phyloP scores from a whole-genome alignment of 371 early-diverging fungal genomes.

The Mortierella sp. region DNA sequence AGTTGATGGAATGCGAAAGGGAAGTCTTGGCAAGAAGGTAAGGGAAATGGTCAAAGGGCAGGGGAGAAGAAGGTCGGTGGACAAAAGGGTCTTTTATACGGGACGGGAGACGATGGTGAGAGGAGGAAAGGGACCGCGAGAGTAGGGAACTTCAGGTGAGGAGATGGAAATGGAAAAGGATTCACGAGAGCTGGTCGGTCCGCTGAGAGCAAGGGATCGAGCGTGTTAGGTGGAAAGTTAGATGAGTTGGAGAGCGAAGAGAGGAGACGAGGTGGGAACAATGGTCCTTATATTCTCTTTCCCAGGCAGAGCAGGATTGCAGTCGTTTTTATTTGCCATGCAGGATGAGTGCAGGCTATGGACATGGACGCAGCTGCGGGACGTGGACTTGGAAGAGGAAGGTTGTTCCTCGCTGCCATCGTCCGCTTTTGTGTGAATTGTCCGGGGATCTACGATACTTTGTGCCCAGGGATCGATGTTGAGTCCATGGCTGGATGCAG shows the following conservation, averaged over 20 bases:
- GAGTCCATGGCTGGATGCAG: conserved; percentile 27
- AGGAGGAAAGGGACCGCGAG: not conserved
- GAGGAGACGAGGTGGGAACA: conserved; percentile 17
- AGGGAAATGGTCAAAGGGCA: not conserved
- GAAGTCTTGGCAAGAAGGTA: not conserved
- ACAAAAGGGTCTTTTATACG: not conserved
- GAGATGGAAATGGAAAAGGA: conserved; percentile 1
- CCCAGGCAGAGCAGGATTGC: not conserved
- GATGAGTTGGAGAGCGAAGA: conserved; percentile 4
- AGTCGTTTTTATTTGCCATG: not conserved
- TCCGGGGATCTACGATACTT: conserved; percentile 5
- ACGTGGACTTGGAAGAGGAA: conserved; percentile 9
- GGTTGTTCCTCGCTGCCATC: conserved; percentile 15
- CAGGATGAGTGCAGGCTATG: not conserved
- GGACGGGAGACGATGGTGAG: not conserved
- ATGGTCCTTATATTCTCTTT: conserved; percentile 37
- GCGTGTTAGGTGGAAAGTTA: not conserved
- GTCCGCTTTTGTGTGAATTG: conserved; percentile 24
- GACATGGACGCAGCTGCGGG: not conserved
- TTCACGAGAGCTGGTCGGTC: conserved; percentile 1
- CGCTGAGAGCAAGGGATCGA: conserved; percentile 13
- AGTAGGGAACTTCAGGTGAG: conserved; percentile 4
- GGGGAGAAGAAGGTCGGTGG: not conserved
- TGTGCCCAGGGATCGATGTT: conserved; percentile 2
- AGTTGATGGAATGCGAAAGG: not conserved